phyloP scores from a whole-genome alignment of 176 grass and related monocot genomes.

The Oropetium thomaeum region DNA sequence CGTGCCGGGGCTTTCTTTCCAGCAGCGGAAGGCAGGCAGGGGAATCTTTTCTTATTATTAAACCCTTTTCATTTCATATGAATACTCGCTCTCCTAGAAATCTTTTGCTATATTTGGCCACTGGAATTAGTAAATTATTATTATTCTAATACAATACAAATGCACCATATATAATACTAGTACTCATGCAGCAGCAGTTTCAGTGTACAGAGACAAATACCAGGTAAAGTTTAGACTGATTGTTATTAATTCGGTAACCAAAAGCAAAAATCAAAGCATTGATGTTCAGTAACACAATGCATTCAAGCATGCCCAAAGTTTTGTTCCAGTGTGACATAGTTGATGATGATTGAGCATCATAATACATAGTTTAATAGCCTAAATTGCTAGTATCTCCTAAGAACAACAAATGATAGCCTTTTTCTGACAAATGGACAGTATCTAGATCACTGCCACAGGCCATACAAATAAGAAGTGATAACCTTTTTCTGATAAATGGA shows the following conservation, averaged over 20 bases:
- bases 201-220: constrained; percentile 57
- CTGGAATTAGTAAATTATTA: no score
- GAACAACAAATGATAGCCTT: neutral
- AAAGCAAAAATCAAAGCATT: neutral
- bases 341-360: neutral
- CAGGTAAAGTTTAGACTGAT: constrained; percentile 41
- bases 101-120: no score
- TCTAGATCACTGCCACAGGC: neutral
- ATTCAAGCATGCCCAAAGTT: neutral
- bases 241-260: neutral
- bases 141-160: no score
- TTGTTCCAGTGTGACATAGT: neutral
- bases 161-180: no score
- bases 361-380: neutral
- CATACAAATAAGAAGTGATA: neutral
- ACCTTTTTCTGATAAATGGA: neutral
- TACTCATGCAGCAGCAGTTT: constrained; percentile 70
- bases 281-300: neutral
- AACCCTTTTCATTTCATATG: no score
- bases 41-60: no score
- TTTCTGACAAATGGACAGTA: neutral
- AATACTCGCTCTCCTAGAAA: no score
- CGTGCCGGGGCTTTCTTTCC: no score
- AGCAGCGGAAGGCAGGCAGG: no score
- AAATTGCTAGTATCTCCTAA: neutral